Evolutionary conservation across 768 basidiomycete species (phyloP).

Genomic region (Tulasnella sp.): DNA sequence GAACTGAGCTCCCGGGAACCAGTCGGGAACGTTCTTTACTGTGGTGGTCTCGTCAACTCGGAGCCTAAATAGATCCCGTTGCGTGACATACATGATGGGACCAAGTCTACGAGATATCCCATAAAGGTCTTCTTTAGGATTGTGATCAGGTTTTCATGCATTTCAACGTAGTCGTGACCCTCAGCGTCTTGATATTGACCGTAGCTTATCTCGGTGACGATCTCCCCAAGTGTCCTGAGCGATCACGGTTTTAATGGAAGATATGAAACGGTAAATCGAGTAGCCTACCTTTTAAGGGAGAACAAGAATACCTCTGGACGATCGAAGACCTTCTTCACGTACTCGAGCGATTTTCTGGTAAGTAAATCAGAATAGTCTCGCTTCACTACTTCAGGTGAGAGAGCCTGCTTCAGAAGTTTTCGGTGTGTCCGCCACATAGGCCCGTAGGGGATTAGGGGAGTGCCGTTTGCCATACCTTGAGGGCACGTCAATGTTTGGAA

Average conservation of each 20-base stretch:
- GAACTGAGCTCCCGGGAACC: constrained; percentile 32
- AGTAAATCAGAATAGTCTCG: background rate
- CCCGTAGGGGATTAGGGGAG: constrained; percentile 23
- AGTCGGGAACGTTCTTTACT: constrained; percentile 29
- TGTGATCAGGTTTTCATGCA: background rate
- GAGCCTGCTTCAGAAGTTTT: constrained; percentile 18
- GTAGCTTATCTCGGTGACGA: constrained; percentile 36
- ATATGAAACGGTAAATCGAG: constrained; percentile 1
- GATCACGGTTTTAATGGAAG: constrained; percentile 27
- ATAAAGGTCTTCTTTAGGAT: constrained; percentile 8
- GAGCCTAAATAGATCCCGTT: too few relatives aligned
- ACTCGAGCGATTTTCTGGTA: background rate
- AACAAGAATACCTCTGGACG: constrained; percentile 8
- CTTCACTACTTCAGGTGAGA: constrained; percentile 10
- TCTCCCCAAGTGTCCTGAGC: constrained; percentile 36
- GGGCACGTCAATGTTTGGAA: too few relatives aligned
- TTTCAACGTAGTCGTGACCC: constrained; percentile 28
- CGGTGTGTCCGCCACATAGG: background rate
- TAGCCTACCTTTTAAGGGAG: constrained; percentile 28
- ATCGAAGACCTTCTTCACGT: constrained; percentile 11
- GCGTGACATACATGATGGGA: constrained; percentile 27
- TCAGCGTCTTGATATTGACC: constrained; percentile 38
- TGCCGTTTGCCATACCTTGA: constrained; percentile 16
- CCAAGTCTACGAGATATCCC: constrained; percentile 29
- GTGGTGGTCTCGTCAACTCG: too few relatives aligned